Evolutionary conservation across 805 yeast genomes (phyloP).

Genomic region (Kodamaea sagamina): DNA sequence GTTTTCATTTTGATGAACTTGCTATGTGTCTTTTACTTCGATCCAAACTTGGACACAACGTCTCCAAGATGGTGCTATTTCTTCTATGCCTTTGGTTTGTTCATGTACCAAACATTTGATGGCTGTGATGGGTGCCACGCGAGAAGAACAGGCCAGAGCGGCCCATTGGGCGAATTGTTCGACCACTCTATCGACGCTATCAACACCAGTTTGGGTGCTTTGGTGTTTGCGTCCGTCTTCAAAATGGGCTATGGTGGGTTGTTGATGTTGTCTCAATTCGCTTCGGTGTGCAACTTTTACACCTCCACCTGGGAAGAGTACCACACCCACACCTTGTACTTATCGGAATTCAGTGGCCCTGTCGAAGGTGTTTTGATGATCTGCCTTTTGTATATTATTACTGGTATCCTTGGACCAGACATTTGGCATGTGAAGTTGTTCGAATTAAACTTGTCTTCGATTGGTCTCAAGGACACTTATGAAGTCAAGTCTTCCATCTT

Average conservation of each 20-base stretch:
- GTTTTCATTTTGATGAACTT: slow-evolving; percentile 67
- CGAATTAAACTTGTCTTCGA: slow-evolving; percentile 38
- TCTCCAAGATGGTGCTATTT: slow-evolving; percentile 78
- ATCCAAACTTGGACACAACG: slow-evolving; percentile 61
- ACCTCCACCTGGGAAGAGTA: slow-evolving; percentile 94
- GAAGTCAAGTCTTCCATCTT: slow-evolving; percentile 43
- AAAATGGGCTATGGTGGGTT: slow-evolving; percentile 72
- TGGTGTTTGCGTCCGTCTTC: slow-evolving; percentile 74
- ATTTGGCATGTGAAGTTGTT: slow-evolving; percentile 58
- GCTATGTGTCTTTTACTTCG: slow-evolving; percentile 64
- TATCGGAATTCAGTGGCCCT: slow-evolving; percentile 86
- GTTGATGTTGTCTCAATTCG: slow-evolving; percentile 66
- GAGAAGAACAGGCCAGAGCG: slow-evolving; percentile 90
- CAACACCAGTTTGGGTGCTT: slow-evolving; percentile 77
- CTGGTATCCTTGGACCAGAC: slow-evolving; percentile 71
- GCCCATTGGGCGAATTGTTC: slow-evolving; percentile 92
- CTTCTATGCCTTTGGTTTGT: slow-evolving; percentile 77
- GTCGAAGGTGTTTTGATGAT: slow-evolving; percentile 87
- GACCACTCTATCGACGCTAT: slow-evolving; percentile 80
- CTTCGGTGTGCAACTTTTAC: slow-evolving; percentile 78
- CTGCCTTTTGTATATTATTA: slow-evolving; percentile 51
- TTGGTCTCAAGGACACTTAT: slow-evolving; percentile 29
- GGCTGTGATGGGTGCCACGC: slow-evolving; percentile 97
- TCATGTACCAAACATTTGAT: slow-evolving; percentile 92
- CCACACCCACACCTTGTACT: slow-evolving; percentile 79